These are phyloP conservation scores for Allodekkera sacchari DNA, from an alignment of 805 yeast genomes.

Conservation along the genomic window DNA sequence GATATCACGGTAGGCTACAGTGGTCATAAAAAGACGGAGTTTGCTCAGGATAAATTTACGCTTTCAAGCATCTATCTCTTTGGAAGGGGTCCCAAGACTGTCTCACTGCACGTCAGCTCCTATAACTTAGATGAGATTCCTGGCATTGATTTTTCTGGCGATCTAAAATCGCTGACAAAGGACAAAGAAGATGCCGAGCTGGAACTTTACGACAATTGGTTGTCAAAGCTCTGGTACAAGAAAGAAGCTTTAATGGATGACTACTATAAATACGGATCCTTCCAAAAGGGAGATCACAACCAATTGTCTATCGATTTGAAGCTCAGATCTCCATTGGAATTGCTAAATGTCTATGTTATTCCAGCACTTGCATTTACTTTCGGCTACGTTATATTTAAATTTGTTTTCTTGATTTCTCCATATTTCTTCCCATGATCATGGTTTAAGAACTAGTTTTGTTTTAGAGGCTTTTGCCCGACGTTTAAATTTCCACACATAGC, in stretches of 20 bases:
- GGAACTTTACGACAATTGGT: conserved; percentile 63
- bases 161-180: conserved; percentile 29
- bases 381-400: conserved; percentile 4
- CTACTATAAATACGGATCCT: conserved; percentile 49
- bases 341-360: conserved; percentile 20
- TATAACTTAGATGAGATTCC: conserved; percentile 30
- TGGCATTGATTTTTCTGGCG: conserved; percentile 31
- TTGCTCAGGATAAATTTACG: conserved; percentile 72
- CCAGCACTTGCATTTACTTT: conserved; percentile 11
- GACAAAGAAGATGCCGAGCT: conserved; percentile 32
- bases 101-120: conserved; percentile 58
- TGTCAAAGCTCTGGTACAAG: conserved; percentile 60
- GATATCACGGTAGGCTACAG: conserved; percentile 81
- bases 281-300: conserved; percentile 23
- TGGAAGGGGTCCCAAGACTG: conserved; percentile 64
- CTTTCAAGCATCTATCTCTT: conserved; percentile 52
- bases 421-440: too few species aligned
- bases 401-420: conserved; percentile 1
- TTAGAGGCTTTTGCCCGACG: too few species aligned
- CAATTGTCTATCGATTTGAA: conserved; percentile 13
- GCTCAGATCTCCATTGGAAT: conserved; percentile 16
- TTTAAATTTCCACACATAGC: too few species aligned
- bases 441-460: too few species aligned
- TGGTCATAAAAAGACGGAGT: conserved; percentile 53
- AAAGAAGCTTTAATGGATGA: conserved; percentile 68